Percentiles rank a stretch among this genome's conserved stretches.
Conservation (phyloP, 1,284 basidiomycete species). For the Tilletia setariae region DNA sequence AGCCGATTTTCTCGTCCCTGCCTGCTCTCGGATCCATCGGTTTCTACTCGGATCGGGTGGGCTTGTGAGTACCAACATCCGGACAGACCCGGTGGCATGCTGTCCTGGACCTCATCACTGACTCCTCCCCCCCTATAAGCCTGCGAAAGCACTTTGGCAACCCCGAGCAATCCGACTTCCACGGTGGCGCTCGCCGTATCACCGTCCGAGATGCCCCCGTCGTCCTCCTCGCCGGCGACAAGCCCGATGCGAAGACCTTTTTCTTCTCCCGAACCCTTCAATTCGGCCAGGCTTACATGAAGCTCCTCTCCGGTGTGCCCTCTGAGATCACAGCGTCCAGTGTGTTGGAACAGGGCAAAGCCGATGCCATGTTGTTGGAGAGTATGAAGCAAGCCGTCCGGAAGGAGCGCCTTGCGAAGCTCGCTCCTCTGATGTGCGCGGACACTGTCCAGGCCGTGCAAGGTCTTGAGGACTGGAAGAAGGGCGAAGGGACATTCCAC, state of each 20-base stretch:
- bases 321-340: conserved; percentile 14
- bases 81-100: too few relatives aligned
- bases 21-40: conserved; percentile 27
- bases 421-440: conserved; percentile 26
- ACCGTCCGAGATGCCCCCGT: conserved; percentile 26
- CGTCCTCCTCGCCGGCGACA: conserved; percentile 30
- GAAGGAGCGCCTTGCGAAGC: conserved; percentile 19
- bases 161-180: conserved; percentile 27
- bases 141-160: conserved; percentile 32
- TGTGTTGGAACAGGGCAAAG: conserved; percentile 20
- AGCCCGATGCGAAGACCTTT: conserved; percentile 31
- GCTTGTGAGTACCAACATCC: conserved; percentile 23
- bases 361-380: conserved; percentile 21
- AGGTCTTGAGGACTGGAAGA: conserved; percentile 17
- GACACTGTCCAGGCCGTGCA: conserved; percentile 22
- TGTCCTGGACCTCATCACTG: too few relatives aligned
- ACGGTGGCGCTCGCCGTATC: conserved; percentile 25
- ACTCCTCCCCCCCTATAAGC: too few relatives aligned
- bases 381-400: conserved; percentile 26
- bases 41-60: conserved; percentile 30
- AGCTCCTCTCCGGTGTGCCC: conserved; percentile 20
- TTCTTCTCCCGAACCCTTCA: conserved; percentile 33
- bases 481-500: conserved; percentile 23
- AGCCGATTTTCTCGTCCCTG: conserved; percentile 23
- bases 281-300: conserved; percentile 31